These are phyloP conservation scores for Nicotiana rustica DNA, from an alignment of 305 asterid species.

Conservation along the genomic window DNA sequence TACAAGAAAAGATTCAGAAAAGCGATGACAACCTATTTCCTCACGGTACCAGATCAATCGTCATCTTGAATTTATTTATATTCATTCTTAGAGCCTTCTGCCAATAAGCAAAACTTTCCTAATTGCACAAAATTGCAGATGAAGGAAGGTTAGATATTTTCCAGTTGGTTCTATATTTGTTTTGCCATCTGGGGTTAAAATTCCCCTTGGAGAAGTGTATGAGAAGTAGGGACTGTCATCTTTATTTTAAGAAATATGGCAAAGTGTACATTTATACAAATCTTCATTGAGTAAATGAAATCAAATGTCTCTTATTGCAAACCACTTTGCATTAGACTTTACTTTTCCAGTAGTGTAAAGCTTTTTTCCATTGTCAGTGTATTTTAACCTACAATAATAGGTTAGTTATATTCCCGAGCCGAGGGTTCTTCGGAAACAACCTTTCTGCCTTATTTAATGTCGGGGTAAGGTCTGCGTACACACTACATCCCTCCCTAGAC, in stretches of 20 bases:
- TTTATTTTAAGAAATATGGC: background rate
- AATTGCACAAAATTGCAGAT: conserved; percentile 32
- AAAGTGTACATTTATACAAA: conserved; percentile 34
- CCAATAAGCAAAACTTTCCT: conserved; percentile 34
- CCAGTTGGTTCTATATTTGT: conserved; percentile 31
- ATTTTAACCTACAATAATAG: too few relatives aligned
- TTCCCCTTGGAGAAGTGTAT: background rate
- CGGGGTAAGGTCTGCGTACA: too few relatives aligned
- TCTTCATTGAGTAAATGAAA: conserved; percentile 24
- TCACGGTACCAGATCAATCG: conserved; percentile 93
- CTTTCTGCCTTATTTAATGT: too few relatives aligned
- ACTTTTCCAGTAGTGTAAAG: too few relatives aligned
- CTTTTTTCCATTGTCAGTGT: background rate
- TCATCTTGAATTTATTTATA: conserved; percentile 43
- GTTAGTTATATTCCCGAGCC: too few relatives aligned
- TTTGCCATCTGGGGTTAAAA: conserved; percentile 27
- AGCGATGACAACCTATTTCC: conserved; percentile 93
- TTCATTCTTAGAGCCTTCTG: conserved; percentile 39
- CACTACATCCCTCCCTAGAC: too few relatives aligned
- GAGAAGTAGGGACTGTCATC: conserved; percentile 23
- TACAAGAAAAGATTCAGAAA: conserved; percentile 97
- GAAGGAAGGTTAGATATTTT: conserved; percentile 25
- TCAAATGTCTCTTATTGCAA: background rate
- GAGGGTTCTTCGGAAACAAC: too few relatives aligned
- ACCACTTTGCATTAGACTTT: background rate